Base-by-base conservation (phyloP, 371 early-diverging fungal genomes). In the Smittium culicis region DNA sequence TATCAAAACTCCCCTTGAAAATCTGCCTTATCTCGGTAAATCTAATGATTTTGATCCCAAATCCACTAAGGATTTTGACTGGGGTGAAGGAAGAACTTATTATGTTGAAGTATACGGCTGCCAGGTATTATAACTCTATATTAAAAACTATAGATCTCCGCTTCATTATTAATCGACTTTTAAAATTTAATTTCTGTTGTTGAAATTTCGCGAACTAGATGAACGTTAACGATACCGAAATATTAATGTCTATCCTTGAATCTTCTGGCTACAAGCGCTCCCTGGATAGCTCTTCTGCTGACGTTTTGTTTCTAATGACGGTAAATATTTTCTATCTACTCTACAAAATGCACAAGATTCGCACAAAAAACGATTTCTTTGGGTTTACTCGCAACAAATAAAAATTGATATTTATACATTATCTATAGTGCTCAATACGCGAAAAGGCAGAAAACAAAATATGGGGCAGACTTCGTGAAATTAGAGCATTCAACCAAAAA, bases 21-120 rank as follows among this genome's bases (percentile, higher is more conserved):
- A 28, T 74, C 1, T 71, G 73, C 28, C 60, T 68, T 11, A 64
- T 66, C 0, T 32, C 67, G 8, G 11, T 5, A 59, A 59, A 67
- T 2, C 63, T 11, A n/a, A 59, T 59, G 5, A 5, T 59, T 59
- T n/a, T 59, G 31, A 29, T 67, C 1, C 79, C 83, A 45, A 11
- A 11, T 5, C 5, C 11, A 20, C 11, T 45, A 45, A 20, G 20
- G 45, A 45, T 45, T 45, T 32, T 32, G 79, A 78, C 67, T 78
- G 79, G 77, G 78, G 78, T 1, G 70, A 76, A 58, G 74, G 74
- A 0, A 69, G 78, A 54, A 74, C 67, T 34, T 77, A 71, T 69
- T 87, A 80, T 73, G 82, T 87, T 24, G 89, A 89, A 71, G 87
- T 88, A 16, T 89, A 89, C 69, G 89, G 89, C 3, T 89, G 89